These are phyloP conservation scores for Trichoderma koningiopsis DNA, from an alignment of 2,329 filamentous ascomycete species.

Conservation along the genomic window DNA sequence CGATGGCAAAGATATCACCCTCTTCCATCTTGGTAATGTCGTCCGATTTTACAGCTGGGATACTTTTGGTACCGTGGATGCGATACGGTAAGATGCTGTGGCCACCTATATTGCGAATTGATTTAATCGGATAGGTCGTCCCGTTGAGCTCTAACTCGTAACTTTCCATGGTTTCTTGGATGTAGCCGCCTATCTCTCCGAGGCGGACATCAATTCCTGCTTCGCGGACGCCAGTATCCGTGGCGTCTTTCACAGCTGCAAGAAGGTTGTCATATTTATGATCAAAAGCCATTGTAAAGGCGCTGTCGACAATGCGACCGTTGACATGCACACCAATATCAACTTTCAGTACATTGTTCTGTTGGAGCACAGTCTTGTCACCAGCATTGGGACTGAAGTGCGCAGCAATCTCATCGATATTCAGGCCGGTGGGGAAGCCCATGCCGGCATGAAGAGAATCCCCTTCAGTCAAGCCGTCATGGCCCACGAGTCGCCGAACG, in stretches of 20 bases:
- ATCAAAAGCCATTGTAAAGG: constrained; percentile 72
- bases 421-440: constrained; percentile 77
- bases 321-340: constrained; percentile 75
- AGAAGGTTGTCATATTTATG: constrained; percentile 69
- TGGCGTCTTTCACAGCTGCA: constrained; percentile 67
- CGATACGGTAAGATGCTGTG: constrained; percentile 76
- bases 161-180: constrained; percentile 77
- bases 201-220: constrained; percentile 79
- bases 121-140: constrained; percentile 67
- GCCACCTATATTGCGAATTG: constrained; percentile 72
- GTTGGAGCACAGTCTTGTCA: constrained; percentile 72
- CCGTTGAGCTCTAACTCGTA: constrained; percentile 73
- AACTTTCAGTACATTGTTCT: constrained; percentile 72
- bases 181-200: constrained; percentile 69
- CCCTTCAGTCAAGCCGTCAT: constrained; percentile 71
- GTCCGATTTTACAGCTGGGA: constrained; percentile 75
- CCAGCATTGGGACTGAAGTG: constrained; percentile 80
- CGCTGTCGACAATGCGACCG: constrained; percentile 72
- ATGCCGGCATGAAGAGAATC: constrained; percentile 74
- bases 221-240: constrained; percentile 77
- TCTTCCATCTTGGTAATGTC: constrained; percentile 86
- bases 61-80: constrained; percentile 79
- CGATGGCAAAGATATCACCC: constrained; percentile 78
- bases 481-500: constrained; percentile 70
- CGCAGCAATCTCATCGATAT: constrained; percentile 75